These are phyloP conservation scores for Boletus insuetus DNA, from an alignment of 768 basidiomycete genomes.

Conservation along the genomic window DNA sequence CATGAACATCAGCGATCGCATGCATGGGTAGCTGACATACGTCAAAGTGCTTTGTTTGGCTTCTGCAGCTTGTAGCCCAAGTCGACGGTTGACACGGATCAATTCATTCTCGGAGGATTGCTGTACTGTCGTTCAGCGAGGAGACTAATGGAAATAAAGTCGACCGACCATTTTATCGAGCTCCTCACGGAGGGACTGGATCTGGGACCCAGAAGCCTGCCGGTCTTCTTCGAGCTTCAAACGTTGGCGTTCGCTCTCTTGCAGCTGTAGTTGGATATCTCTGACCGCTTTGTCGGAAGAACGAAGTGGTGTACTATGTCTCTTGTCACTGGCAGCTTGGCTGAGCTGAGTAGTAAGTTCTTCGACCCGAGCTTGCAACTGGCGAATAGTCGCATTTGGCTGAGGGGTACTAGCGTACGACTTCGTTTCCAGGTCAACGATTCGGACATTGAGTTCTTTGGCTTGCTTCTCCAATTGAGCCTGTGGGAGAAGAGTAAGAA, in stretches of 20 bases:
- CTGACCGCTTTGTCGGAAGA: conserved; percentile 47
- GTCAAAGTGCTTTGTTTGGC: conserved; percentile 67
- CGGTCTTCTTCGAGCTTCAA: conserved; percentile 65
- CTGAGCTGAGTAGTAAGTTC: conserved; percentile 54
- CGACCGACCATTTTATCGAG: conserved; percentile 61
- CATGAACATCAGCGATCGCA: conserved; percentile 1
- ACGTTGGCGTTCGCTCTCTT: conserved; percentile 62
- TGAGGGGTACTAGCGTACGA: conserved; percentile 67
- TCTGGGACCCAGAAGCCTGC: conserved; percentile 54
- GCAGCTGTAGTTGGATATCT: conserved; percentile 52
- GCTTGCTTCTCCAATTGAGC: conserved; percentile 81
- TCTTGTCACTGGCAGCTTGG: conserved; percentile 42
- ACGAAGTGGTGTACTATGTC: conserved; percentile 33
- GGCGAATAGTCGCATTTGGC: conserved; percentile 50
- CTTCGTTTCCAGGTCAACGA: conserved; percentile 80
- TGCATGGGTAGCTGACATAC: conserved; percentile 38
- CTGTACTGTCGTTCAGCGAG: conserved; percentile 34
- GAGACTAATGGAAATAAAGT: not conserved
- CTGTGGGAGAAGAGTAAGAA: conserved; percentile 37
- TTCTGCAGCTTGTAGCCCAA: conserved; percentile 74
- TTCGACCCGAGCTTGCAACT: conserved; percentile 68
- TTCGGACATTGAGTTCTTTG: conserved; percentile 79
- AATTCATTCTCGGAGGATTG: conserved; percentile 70
- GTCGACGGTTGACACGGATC: conserved; percentile 68
- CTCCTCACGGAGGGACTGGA: conserved; percentile 51